A percentile compares a stretch with the other conserved stretches of the same genome.
Conservation (phyloP, 768 basidiomycete genomes). For the Amyloporia xantha region DNA sequence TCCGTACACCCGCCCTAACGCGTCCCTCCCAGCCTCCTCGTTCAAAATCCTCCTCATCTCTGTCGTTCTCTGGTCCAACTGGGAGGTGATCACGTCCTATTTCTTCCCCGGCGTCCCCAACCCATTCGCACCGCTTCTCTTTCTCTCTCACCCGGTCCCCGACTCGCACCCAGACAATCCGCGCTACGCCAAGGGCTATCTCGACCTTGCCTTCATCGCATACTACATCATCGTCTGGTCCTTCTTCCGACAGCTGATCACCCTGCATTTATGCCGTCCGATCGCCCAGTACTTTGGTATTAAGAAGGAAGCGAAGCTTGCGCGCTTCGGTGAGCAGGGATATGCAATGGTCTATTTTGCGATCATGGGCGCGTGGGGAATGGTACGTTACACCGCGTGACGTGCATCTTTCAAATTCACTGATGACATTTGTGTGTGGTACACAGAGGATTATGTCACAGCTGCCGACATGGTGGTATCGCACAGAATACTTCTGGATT, state of each 20-base stretch:
- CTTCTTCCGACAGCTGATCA: constrained; percentile 72
- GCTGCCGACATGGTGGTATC: constrained; percentile 82
- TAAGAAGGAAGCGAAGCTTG: constrained; percentile 55
- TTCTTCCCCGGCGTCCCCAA: constrained; percentile 48
- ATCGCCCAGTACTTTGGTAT: constrained; percentile 70
- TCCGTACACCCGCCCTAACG: background rate
- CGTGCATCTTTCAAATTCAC: background rate
- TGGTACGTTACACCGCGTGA: constrained; percentile 65
- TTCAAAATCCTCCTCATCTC: constrained; percentile 61
- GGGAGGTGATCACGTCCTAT: constrained; percentile 48
- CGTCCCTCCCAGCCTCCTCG: constrained; percentile 42
- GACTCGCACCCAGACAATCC: constrained; percentile 46
- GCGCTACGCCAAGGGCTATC: constrained; percentile 64
- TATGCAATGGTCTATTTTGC: constrained; percentile 83
- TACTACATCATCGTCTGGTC: constrained; percentile 89
- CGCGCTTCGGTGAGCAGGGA: constrained; percentile 86
- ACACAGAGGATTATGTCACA: constrained; percentile 73
- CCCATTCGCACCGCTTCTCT: constrained; percentile 67
- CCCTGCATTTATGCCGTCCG: constrained; percentile 59
- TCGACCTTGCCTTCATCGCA: constrained; percentile 72
- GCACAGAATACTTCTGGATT: constrained; percentile 80
- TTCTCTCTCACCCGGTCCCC: constrained; percentile 60
- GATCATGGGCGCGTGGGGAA: constrained; percentile 65
- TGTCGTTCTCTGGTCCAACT: constrained; percentile 55
- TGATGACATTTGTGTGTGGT: background rate